Conservation (phyloP, 768 basidiomycete species). For the Russula vinacea region DNA sequence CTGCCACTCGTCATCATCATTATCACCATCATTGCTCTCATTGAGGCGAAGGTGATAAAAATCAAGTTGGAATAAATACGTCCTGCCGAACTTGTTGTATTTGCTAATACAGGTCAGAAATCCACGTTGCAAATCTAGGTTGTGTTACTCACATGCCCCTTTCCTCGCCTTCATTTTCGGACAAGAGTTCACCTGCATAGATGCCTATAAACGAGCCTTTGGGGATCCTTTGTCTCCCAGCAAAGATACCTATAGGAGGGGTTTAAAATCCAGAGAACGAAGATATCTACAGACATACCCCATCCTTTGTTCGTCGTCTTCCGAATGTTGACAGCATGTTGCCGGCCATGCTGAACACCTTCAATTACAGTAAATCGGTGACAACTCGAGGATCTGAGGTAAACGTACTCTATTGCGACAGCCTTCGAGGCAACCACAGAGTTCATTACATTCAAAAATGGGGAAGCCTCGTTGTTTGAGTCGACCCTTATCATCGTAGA, state of each 20-base stretch:
- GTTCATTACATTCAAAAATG: constrained; percentile 82
- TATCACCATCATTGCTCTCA: constrained; percentile 1
- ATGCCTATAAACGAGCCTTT: constrained; percentile 73
- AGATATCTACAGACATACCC: constrained; percentile 49
- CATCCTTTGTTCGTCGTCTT: constrained; percentile 81
- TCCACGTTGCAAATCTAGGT: not conserved
- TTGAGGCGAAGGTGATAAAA: constrained; percentile 57
- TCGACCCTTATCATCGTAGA: constrained; percentile 61
- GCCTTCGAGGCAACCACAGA: constrained; percentile 76
- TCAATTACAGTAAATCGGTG: constrained; percentile 1
- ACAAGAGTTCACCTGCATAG: constrained; percentile 81
- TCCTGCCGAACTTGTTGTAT: constrained; percentile 72
- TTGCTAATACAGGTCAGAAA: constrained; percentile 42
- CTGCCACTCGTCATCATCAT: constrained; percentile 36
- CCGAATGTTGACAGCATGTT: constrained; percentile 55
- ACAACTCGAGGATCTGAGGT: not conserved
- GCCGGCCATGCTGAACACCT: constrained; percentile 83
- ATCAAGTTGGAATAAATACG: constrained; percentile 82
- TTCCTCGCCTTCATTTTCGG: constrained; percentile 59
- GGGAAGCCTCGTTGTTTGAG: constrained; percentile 51
- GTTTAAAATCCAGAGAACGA: constrained; percentile 8
- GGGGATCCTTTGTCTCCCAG: constrained; percentile 59
- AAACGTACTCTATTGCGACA: constrained; percentile 74
- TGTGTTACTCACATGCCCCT: constrained; percentile 59
- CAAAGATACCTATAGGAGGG: constrained; percentile 60